These are phyloP conservation scores for Cytospora paraplurivora DNA, from an alignment of 2,329 filamentous ascomycete species.

Conservation along the genomic window DNA sequence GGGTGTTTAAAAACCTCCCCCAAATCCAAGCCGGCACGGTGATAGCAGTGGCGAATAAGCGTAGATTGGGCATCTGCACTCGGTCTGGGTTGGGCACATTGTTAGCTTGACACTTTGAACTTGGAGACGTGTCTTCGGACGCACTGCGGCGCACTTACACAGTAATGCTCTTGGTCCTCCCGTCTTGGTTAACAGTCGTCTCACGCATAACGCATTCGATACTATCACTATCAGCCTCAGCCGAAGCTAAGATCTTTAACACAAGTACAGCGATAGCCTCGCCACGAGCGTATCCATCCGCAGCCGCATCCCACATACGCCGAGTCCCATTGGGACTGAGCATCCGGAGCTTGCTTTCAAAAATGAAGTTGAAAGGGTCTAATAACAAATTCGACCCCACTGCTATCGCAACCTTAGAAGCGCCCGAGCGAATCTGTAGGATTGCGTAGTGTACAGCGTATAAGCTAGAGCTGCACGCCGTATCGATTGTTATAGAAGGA, in stretches of 20 bases:
- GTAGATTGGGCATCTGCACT: slow-evolving; percentile 40
- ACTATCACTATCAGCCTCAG: slow-evolving; percentile 47
- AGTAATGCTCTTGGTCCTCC: slow-evolving; percentile 49
- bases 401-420: slow-evolving; percentile 38
- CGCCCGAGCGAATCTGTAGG: slow-evolving; percentile 37
- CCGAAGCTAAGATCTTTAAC: slow-evolving; percentile 48
- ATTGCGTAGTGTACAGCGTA: slow-evolving; percentile 43
- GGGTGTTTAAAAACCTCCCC: slow-evolving; percentile 33
- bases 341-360: slow-evolving; percentile 41
- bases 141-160: too few species aligned
- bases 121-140: too few species aligned
- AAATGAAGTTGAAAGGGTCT: slow-evolving; percentile 40
- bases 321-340: slow-evolving; percentile 42
- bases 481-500: slow-evolving; percentile 46
- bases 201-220: slow-evolving; percentile 47
- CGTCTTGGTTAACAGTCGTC: slow-evolving; percentile 48
- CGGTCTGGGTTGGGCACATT: too few species aligned
- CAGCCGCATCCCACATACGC: slow-evolving; percentile 47
- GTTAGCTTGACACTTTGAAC: too few species aligned
- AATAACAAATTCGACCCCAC: slow-evolving; percentile 41
- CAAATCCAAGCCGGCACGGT: slow-evolving; percentile 40
- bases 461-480: slow-evolving; percentile 46
- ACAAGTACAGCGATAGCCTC: slow-evolving; percentile 52
- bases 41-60: slow-evolving; percentile 45
- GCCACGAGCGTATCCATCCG: slow-evolving; percentile 54